Conservation (phyloP, 805 yeast genomes). For the Metschnikowia lunata region DNA sequence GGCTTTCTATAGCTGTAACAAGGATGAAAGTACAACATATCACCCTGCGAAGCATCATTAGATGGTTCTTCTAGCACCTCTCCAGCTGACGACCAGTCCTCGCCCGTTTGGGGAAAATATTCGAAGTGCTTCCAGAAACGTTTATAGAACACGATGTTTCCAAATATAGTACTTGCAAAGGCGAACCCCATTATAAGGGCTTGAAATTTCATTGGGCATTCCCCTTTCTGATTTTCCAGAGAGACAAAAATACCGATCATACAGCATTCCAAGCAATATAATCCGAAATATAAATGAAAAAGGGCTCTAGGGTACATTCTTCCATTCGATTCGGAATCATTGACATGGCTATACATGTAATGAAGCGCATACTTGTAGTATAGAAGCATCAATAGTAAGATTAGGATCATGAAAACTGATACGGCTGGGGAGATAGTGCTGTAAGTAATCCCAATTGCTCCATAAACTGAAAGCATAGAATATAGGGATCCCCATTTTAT, state of each 20-base stretch:
- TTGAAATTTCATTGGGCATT: conserved; percentile 42
- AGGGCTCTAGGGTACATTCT: conserved; percentile 68
- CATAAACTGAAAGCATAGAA: conserved; percentile 73
- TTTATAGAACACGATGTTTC: conserved; percentile 49
- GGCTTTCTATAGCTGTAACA: conserved; percentile 35
- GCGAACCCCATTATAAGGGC: conserved; percentile 51
- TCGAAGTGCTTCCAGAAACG: conserved; percentile 32
- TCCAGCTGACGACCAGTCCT: background rate
- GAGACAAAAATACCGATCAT: conserved; percentile 71
- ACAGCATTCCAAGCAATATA: conserved; percentile 77
- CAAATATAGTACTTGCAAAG: conserved; percentile 50
- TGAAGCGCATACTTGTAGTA: conserved; percentile 70
- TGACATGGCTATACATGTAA: conserved; percentile 48
- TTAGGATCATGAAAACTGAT: conserved; percentile 56
- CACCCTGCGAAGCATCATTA: background rate
- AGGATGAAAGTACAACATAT: conserved; percentile 33
- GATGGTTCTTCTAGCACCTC: conserved; percentile 1
- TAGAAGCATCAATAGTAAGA: conserved; percentile 45
- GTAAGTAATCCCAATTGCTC: conserved; percentile 73
- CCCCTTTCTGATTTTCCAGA: conserved; percentile 46
- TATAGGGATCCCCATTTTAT: conserved; percentile 75
- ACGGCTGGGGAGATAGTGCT: conserved; percentile 78
- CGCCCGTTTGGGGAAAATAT: conserved; percentile 21
- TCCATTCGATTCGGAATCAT: conserved; percentile 64
- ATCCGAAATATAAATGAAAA: conserved; percentile 72